Evolutionary conservation across 805 yeast species (phyloP).

Genomic region (Danielia reshetovae): DNA sequence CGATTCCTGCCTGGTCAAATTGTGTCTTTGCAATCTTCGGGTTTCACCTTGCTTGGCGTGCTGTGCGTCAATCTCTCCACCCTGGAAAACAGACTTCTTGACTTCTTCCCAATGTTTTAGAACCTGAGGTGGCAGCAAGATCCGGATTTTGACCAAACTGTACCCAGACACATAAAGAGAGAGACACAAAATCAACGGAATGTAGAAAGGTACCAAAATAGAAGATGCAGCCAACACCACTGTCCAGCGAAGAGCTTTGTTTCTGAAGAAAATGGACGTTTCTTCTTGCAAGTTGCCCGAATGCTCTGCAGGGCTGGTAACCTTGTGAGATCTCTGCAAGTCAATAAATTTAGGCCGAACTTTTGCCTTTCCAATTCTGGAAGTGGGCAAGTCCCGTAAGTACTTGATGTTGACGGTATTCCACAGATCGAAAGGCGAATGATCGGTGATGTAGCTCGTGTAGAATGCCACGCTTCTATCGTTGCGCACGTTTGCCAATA

Average conservation of each 20-base stretch:
- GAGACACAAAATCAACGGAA: conserved; percentile 41
- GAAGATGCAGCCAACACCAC: conserved; percentile 22
- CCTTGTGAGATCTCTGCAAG: conserved; percentile 28
- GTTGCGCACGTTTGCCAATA: conserved; percentile 71
- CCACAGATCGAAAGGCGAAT: conserved; percentile 68
- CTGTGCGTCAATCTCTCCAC: conserved; percentile 24
- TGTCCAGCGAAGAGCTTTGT: conserved; percentile 20
- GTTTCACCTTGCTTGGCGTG: conserved; percentile 30
- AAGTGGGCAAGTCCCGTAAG: conserved; percentile 42
- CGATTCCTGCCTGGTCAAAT: conserved; percentile 28
- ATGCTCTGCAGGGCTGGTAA: conserved; percentile 9
- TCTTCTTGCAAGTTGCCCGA: conserved; percentile 34
- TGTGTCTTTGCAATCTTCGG: conserved; percentile 24
- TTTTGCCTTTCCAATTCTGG: conserved; percentile 32
- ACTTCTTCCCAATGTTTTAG: conserved; percentile 33
- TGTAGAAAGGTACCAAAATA: conserved; percentile 46
- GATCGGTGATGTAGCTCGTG: conserved; percentile 72
- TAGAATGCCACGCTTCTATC: conserved; percentile 88
- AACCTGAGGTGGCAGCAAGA: conserved; percentile 21
- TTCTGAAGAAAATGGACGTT: conserved; percentile 32
- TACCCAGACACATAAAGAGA: conserved; percentile 36
- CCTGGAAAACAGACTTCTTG: conserved; percentile 28
- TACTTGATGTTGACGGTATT: conserved; percentile 44
- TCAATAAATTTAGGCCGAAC: conserved; percentile 53
- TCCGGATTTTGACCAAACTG: conserved; percentile 34